These are phyloP conservation scores for Tetrapisispora phaffii DNA, from an alignment of 805 yeast species.

Conservation along the genomic window DNA sequence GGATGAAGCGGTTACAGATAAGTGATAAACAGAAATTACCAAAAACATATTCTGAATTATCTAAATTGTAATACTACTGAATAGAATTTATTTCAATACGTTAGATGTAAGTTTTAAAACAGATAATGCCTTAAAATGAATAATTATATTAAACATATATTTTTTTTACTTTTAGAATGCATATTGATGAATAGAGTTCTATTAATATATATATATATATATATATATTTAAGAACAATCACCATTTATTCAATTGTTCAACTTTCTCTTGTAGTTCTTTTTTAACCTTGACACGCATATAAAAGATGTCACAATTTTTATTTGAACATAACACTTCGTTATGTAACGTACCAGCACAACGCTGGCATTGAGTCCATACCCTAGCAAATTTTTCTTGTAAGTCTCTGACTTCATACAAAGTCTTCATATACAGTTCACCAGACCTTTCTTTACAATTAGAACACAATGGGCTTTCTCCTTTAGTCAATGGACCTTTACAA, in stretches of 20 bases:
- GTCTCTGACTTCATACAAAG: conserved; percentile 67
- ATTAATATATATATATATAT: no score
- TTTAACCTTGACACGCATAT: conserved; percentile 66
- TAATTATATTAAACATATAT: not conserved
- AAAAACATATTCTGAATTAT: conserved; percentile 32
- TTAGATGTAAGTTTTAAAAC: not conserved
- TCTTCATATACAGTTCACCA: conserved; percentile 71
- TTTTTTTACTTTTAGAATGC: not conserved
- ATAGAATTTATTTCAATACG: not conserved
- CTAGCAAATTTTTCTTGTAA: conserved; percentile 76
- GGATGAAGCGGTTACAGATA: conserved; percentile 24
- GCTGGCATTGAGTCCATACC: conserved; percentile 95
- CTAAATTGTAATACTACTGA: conserved; percentile 10
- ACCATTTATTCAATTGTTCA: conserved; percentile 34
- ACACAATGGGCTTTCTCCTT: conserved; percentile 68
- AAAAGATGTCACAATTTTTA: conserved; percentile 94
- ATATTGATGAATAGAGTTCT: conserved; percentile 1
- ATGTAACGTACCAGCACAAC: conserved; percentile 93
- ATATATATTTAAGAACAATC: no score
- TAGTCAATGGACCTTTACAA: conserved; percentile 70
- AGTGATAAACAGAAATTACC: conserved; percentile 23
- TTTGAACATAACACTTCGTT: conserved; percentile 93
- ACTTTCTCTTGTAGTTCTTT: conserved; percentile 35
- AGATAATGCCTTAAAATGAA: not conserved
- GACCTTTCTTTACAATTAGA: conserved; percentile 63